Evolutionary conservation across 108 stramenopile genomes (phyloP), one percentile per base, ranked within the genome.

Genomic region (Aureococcus anophagefferens): DNA sequence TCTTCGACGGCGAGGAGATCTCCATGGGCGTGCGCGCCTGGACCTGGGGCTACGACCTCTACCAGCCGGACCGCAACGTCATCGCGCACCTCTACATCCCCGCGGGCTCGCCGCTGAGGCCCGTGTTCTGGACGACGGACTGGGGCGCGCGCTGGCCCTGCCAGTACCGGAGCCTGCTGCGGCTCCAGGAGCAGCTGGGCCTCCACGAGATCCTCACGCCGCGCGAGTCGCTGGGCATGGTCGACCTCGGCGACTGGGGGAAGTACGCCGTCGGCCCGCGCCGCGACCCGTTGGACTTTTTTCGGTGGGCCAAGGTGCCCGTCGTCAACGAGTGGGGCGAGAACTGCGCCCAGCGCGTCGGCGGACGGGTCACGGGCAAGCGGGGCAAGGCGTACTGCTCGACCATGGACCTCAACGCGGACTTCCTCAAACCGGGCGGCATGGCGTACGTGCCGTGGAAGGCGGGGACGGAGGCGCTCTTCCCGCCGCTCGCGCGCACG

Each of bases 1-100:
- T 79, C 0, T 79, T 79, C 45, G 71, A 79, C 30, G 78, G 78
- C 36, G 78, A 79, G 51, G 78, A 79, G 65, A 79, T 74, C 15
- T 32, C 33, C 25, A 75, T 79, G 73, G 74, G 68, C 18, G 68
- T 68, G 68, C 78, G 78, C 5, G 74, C 68, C 25, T 79, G 72
- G 65, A 75, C 74, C 14, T 70, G 62, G 21, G 78, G 78, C 21
- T 79, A 79, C 62, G 78, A 79, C 51, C 70, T 75, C 44, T 79
- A 79, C 67, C 51, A 59, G 51, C 51, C 51, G 51, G 51, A 59
- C 51, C 51, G 51, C 7, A 59, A 59, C 51, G 13, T 59, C 51
- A 59, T 59, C 51, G 51, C 21, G 21, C 51, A 59, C 25, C 13
- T 59, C 7, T 59, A 59, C 25, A 59, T 59, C 25, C 51, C 51